Conservation (phyloP, 257 asterid species). For the Nicotiana tabacum region DNA sequence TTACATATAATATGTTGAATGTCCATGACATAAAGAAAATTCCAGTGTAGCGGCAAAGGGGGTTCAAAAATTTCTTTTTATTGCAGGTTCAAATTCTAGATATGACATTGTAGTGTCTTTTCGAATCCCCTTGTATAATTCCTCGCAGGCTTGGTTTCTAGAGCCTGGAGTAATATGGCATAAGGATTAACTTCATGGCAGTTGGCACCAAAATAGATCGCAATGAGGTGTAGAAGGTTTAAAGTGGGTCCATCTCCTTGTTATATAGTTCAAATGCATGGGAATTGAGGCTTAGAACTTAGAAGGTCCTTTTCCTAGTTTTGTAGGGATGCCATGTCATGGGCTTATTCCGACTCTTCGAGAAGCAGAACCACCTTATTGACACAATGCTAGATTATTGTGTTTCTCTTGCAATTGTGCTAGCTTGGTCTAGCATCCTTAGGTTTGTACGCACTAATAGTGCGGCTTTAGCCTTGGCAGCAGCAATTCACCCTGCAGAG, state of each 20-base stretch:
- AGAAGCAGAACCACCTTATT: slow-evolving; percentile 2
- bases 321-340: background rate
- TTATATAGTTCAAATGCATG: slow-evolving; percentile 1
- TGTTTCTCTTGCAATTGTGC: background rate
- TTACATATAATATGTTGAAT: no score
- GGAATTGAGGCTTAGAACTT: background rate
- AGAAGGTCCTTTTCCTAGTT: background rate
- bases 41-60: no score
- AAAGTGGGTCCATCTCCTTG: background rate
- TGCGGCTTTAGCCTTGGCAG: background rate
- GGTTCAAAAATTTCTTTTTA: no score
- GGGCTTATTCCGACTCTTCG: background rate
- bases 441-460: background rate
- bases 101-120: no score
- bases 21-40: no score
- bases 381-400: background rate
- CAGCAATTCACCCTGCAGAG: background rate
- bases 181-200: background rate
- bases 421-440: background rate
- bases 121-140: no score
- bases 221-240: background rate
- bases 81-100: no score
- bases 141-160: no score
- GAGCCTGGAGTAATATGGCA: no score
- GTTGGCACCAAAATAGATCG: background rate